Percentiles rank a stretch among this genome's conserved stretches.
These are phyloP conservation scores for Aureobasidium leucospermi DNA, from an alignment of 2,329 filamentous ascomycete species.

Conservation along the genomic window DNA sequence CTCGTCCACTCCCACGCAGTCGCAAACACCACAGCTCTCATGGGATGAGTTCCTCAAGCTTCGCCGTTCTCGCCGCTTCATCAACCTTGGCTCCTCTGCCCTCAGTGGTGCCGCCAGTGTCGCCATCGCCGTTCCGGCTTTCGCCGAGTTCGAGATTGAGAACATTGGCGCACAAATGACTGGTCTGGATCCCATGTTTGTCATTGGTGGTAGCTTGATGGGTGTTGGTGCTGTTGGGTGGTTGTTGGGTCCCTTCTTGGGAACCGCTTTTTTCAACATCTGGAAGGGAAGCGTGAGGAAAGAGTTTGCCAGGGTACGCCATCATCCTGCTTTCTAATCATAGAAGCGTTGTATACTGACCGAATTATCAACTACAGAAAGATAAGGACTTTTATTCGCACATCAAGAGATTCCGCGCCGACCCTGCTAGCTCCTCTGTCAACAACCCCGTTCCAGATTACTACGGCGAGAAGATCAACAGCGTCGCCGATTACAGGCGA, in stretches of 20 bases:
- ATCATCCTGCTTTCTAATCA: not conserved
- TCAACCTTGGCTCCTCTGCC: constrained; percentile 73
- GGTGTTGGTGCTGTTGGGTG: constrained; percentile 76
- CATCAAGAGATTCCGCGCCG: constrained; percentile 86
- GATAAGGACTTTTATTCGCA: constrained; percentile 89
- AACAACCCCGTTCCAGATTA: constrained; percentile 94
- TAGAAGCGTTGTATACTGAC: not conserved
- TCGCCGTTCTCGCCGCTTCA: constrained; percentile 74
- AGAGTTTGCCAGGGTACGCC: constrained; percentile 61
- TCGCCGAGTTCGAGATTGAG: constrained; percentile 68
- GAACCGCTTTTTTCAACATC: constrained; percentile 70
- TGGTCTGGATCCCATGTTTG: constrained; percentile 80
- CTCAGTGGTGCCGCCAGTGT: constrained; percentile 57
- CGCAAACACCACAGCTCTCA: constrained; percentile 31
- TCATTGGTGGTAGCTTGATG: constrained; percentile 72
- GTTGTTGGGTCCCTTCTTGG: constrained; percentile 77
- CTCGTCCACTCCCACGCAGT: not conserved
- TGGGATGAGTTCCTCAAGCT: constrained; percentile 94
- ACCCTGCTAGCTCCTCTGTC: constrained; percentile 80
- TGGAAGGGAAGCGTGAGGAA: constrained; percentile 62
- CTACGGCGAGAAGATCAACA: constrained; percentile 97
- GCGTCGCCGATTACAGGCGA: constrained; percentile 80
- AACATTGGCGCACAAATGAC: constrained; percentile 56
- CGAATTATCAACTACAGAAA: constrained; percentile 49
- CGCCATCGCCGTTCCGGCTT: constrained; percentile 53